These are phyloP conservation scores for Vanilla planifolia DNA, from an alignment of 106 monocot genomes.

Conservation along the genomic window DNA sequence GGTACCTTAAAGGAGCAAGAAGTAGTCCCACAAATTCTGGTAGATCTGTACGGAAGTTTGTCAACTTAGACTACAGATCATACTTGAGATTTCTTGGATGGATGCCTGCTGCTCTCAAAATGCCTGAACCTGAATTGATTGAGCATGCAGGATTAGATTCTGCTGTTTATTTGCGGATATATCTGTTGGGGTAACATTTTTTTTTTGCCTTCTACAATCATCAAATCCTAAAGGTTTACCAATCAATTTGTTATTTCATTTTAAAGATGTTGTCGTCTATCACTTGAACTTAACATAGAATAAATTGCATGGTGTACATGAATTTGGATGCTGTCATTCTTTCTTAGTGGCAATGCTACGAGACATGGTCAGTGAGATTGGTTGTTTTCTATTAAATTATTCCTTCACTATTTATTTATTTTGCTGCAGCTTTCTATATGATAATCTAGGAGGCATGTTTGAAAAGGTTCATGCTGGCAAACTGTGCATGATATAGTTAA, in stretches of 20 bases:
- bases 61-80: slow-evolving; percentile 76
- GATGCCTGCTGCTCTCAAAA: slow-evolving; percentile 98
- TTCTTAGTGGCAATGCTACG: neutral
- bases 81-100: slow-evolving; percentile 79
- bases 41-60: slow-evolving; percentile 40
- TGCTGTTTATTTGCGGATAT: slow-evolving; percentile 77
- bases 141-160: slow-evolving; percentile 97
- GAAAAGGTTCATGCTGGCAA: too few relatives aligned
- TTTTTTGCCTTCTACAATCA: neutral
- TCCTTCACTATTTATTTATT: neutral
- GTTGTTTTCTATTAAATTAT: neutral
- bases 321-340: neutral
- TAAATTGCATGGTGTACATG: neutral
- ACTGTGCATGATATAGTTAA: neutral
- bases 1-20: slow-evolving; percentile 88
- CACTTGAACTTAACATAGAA: neutral
- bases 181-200: slow-evolving; percentile 53
- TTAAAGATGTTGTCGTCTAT: neutral
- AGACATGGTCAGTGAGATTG: neutral
- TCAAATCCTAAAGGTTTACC: neutral
- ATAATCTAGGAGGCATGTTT: neutral
- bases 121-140: slow-evolving; percentile 96
- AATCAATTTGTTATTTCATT: neutral
- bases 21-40: slow-evolving; percentile 51
- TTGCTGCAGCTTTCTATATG: neutral